Percentiles rank a stretch among this genome's conserved stretches.
These are phyloP conservation scores for Aspergillus bertholletiae DNA, from an alignment of 495 filamentous ascomycete species.

Conservation along the genomic window DNA sequence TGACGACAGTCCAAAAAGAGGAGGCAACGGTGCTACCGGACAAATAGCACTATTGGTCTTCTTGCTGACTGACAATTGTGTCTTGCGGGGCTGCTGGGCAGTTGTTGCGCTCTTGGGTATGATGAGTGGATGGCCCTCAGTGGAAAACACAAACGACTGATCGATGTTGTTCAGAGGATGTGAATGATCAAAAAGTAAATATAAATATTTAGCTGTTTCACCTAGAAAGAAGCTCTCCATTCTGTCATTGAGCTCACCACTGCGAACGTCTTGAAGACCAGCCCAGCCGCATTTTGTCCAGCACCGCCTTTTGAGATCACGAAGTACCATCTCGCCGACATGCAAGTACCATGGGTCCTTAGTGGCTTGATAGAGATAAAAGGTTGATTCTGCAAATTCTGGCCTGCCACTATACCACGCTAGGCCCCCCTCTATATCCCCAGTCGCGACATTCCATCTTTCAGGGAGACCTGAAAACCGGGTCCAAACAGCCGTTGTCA, in stretches of 20 bases:
- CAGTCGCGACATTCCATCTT: slow-evolving; percentile 84
- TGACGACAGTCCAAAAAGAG: slow-evolving; percentile 68
- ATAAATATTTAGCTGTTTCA: slow-evolving; percentile 93
- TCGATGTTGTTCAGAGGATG: slow-evolving; percentile 88
- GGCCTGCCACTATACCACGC: slow-evolving; percentile 94
- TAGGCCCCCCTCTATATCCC: slow-evolving; percentile 79
- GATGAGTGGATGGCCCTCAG: slow-evolving; percentile 90
- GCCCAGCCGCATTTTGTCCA: slow-evolving; percentile 96
- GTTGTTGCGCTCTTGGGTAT: slow-evolving; percentile 56
- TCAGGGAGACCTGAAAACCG: slow-evolving; percentile 90
- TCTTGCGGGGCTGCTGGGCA: slow-evolving; percentile 8
- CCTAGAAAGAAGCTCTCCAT: slow-evolving; percentile 99
- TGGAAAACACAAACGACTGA: slow-evolving; percentile 87
- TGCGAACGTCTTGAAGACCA: slow-evolving; percentile 87
- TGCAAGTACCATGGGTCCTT: slow-evolving; percentile 94
- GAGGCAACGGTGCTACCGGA: slow-evolving; percentile 51
- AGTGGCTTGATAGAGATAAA: slow-evolving; percentile 89
- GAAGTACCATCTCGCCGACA: slow-evolving; percentile 90
- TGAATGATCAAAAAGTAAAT: slow-evolving; percentile 76
- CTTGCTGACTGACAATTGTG: slow-evolving; percentile 4
- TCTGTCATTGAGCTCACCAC: slow-evolving; percentile 83
- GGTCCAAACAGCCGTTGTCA: slow-evolving; percentile 91
- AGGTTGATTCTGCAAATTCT: slow-evolving; percentile 95
- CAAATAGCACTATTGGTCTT: slow-evolving; percentile 39
- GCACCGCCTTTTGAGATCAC: slow-evolving; percentile 84